Conservation (phyloP, 2,329 filamentous ascomycete species). For the Claviceps sp. region DNA sequence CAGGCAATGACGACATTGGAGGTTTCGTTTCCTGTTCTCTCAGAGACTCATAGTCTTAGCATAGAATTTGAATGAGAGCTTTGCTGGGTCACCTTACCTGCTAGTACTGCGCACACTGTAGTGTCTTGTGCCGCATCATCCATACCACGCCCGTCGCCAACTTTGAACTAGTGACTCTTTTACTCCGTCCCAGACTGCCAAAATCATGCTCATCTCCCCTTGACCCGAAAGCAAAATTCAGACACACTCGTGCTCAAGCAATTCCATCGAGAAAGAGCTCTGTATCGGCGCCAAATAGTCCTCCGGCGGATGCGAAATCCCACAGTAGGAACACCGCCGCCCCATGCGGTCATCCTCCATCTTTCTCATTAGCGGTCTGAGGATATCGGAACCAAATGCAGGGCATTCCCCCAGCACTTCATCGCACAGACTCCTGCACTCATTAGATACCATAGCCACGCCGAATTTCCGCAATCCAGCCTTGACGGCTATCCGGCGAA, state of each 20-base stretch:
- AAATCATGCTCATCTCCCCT: too few relatives aligned
- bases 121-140: too few relatives aligned
- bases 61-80: too few relatives aligned
- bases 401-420: neutral
- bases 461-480: neutral
- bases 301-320: neutral
- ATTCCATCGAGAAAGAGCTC: neutral
- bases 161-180: too few relatives aligned
- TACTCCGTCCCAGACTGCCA: too few relatives aligned
- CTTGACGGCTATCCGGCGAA: neutral
- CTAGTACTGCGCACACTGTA: too few relatives aligned
- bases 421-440: neutral
- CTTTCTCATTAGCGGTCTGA: constrained; percentile 1
- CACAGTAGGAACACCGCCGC: neutral
- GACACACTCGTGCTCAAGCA: neutral
- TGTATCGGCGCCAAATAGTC: neutral
- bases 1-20: too few relatives aligned
- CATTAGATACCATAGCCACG: neutral
- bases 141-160: too few relatives aligned
- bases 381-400: neutral
- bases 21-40: too few relatives aligned
- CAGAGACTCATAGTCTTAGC: too few relatives aligned
- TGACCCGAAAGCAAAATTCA: neutral
- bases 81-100: too few relatives aligned
- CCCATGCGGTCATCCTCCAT: neutral